Evolutionary conservation across 176 grass and related monocot genomes (phyloP), one percentile per base, ranked within the genome.

Genomic region (Juncus inflexus): DNA sequence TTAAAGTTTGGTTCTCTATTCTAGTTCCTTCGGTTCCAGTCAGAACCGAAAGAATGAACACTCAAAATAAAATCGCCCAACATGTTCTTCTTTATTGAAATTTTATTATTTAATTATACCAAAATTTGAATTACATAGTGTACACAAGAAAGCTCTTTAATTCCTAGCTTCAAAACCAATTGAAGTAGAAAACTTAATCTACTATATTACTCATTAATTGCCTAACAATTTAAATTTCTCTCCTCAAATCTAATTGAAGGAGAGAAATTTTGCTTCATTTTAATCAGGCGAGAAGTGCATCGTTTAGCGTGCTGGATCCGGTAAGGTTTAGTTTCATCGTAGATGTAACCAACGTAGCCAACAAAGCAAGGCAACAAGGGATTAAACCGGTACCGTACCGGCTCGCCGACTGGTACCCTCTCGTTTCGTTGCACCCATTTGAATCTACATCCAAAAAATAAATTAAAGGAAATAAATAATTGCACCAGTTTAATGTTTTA

Each of bases 321-420:
- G 67, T 70, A 64, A 83, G 87, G 63, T 87, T 87, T 11, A 97
- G 92, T 42, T 86, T 78, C 87, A 91, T 91, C 15, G 92, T 97
- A 64, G 74, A 85, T 52, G 85, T 79, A 42, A 91, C 61, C 67
- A 86, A 38, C 3, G 84, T 83, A 15, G 92, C 81, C 58, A 97
- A 63, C 62, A 91, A 54, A 2, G 92, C 90, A 72, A 79, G 86
- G 8, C 52, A 74, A 7, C 79, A 74, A 78, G 92, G 87, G 81
- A 97, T 58, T 50, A 97, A 42, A 37, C 92, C 92, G 63, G 91
- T n/a, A 12, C 92, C 92, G 57, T 80, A 65, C 72, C 92, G 78
- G 12, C 70, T 86, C 76, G 91, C 55, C 50, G 92, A 97, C 70
- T 65, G 76, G 53, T 66, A 77, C 12, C 54, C 64, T 58, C 15